Conservation (phyloP, 1,284 basidiomycete genomes). For the Lentinula novae-zelandiae region DNA sequence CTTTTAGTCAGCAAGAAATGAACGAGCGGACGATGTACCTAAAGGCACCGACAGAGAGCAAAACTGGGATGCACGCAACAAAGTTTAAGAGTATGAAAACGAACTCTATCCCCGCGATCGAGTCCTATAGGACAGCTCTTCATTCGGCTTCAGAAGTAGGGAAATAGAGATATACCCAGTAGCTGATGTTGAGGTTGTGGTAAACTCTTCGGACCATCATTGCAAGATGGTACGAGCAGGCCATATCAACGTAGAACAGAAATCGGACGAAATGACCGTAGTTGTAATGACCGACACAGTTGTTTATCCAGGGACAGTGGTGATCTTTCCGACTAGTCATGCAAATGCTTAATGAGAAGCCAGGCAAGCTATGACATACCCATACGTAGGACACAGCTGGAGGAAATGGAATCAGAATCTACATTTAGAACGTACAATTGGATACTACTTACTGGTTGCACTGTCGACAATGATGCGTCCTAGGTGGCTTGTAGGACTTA, state of each 20-base stretch:
- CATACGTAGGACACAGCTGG: constrained; percentile 79
- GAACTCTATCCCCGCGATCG: constrained; percentile 68
- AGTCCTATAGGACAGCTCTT: constrained; percentile 44
- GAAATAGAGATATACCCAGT: constrained; percentile 44
- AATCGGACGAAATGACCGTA: constrained; percentile 92
- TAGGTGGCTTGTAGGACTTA: constrained; percentile 66
- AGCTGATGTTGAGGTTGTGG: constrained; percentile 36
- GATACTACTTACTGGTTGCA: constrained; percentile 63
- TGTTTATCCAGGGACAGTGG: constrained; percentile 90
- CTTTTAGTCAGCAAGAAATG: neutral
- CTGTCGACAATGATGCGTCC: constrained; percentile 85
- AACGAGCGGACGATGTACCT: constrained; percentile 41
- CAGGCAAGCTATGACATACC: constrained; percentile 38
- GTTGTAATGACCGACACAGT: constrained; percentile 88
- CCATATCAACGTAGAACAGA: constrained; percentile 87
- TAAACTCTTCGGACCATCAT: constrained; percentile 73
- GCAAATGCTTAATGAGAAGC: constrained; percentile 6
- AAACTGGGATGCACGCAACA: constrained; percentile 79
- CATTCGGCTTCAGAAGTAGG: neutral
- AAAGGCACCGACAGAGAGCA: constrained; percentile 84
- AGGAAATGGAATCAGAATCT: neutral
- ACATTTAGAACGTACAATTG: neutral
- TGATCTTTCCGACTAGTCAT: constrained; percentile 54
- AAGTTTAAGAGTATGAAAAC: constrained; percentile 89
- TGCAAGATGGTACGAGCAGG: constrained; percentile 76